Evolutionary conservation across 306 rosid species (phyloP).

Genomic region (Begonia loranthoides): DNA sequence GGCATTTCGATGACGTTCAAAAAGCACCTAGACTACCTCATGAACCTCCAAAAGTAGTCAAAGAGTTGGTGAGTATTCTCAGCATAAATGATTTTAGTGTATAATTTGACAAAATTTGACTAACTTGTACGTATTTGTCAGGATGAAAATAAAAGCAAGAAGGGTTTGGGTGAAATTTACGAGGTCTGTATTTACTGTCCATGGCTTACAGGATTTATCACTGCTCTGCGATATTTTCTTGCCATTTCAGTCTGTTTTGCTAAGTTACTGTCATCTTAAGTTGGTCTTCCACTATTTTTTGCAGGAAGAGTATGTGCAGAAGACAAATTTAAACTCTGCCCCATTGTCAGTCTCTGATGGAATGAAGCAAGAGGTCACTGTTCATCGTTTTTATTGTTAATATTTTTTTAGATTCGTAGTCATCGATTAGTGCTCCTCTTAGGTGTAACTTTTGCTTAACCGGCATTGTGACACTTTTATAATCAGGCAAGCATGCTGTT

Average conservation of each 20-base stretch:
- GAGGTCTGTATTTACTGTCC: slow-evolving; percentile 55
- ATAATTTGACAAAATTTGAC: slow-evolving; percentile 1
- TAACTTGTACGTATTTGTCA: slow-evolving; percentile 20
- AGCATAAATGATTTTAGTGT: slow-evolving; percentile 9
- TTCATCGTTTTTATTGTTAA: slow-evolving; percentile 6
- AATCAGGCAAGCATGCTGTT: slow-evolving; percentile 69
- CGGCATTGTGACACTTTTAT: slow-evolving; percentile 13
- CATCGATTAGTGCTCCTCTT: not conserved
- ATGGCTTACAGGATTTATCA: slow-evolving; percentile 1
- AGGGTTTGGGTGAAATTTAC: slow-evolving; percentile 74
- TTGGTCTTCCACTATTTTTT: slow-evolving; percentile 7
- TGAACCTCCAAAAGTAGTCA: slow-evolving; percentile 50
- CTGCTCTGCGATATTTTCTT: slow-evolving; percentile 6
- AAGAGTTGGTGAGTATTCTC: slow-evolving; percentile 55
- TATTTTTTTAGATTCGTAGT: not conserved
- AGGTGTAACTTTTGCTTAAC: slow-evolving; percentile 4
- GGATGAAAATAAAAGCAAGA: slow-evolving; percentile 91
- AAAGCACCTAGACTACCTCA: slow-evolving; percentile 51
- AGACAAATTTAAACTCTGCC: slow-evolving; percentile 37
- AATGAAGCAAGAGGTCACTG: slow-evolving; percentile 56
- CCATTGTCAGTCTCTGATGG: slow-evolving; percentile 63
- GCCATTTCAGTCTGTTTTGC: not conserved
- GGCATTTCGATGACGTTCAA: slow-evolving; percentile 55
- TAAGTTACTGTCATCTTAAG: not conserved
- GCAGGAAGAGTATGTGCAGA: slow-evolving; percentile 82